Base-by-base conservation (phyloP, 2,329 filamentous ascomycete genomes). In the Xylariaceae sp. region DNA sequence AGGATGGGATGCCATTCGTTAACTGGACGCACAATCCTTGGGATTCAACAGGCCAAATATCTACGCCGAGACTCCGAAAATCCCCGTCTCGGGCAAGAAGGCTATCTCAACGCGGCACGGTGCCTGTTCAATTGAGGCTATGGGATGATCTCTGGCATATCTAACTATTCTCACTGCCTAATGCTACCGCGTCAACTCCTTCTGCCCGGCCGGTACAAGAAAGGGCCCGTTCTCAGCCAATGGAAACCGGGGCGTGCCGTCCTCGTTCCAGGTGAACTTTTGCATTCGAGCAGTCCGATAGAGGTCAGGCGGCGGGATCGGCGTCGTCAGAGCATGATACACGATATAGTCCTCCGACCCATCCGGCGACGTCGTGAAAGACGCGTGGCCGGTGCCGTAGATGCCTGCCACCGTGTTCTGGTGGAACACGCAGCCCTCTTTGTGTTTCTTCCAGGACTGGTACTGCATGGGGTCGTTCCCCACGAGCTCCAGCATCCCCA, bases 381-480 rank as follows among this genome's bases (percentile, higher is more conserved):
- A 70, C 2, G 70, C 69, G 46, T 71, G 69, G 1, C 70, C 70
- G 2, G 70, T 67, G 15, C 62, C 69, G 36, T 70, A 71, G n/a
- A 71, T 48, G 6, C 64, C 65, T 1, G 63, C 56, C 6, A 50
- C 56, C 1, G 67, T 64, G 60, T 71, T 71, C 53, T 71, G 70
- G 55, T 66, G 67, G 60, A 70, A 71, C 6, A 71, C 62, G 53
- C 70, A 71, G 10, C 69, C 68, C 1, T 60, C 63, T 5, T 50
- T 64, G 55, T 69, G 65, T 50, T 71, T 71, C 19, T 49, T 58
- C 70, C 70, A 71, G 5, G 67, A 68, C 30, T 66, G 65, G 34
- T 70, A 69, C 54, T 70, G 56, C 68, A 71, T 70, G 6, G 68
- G 68, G 55, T 71, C 68, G 43, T 68, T 66, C 5, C 68, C 68